Percentiles rank a stretch among this genome's conserved stretches.
phyloP scores from a whole-genome alignment of 2,329 filamentous ascomycete genomes.

The Onygena corvina region DNA sequence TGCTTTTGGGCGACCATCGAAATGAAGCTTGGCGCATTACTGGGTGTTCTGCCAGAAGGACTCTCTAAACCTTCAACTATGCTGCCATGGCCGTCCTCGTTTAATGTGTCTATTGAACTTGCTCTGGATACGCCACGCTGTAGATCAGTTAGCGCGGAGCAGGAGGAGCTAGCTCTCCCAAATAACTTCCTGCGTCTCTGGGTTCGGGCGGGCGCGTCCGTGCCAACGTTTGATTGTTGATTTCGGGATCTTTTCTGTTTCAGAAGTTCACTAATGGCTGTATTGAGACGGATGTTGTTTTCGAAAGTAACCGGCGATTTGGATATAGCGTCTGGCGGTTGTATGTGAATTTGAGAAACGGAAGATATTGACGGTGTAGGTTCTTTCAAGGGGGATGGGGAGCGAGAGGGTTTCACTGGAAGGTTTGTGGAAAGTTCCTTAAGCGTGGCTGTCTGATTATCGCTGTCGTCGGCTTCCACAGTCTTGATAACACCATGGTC shows the following conservation, averaged over 20 bases:
- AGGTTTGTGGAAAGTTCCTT: conserved; percentile 13
- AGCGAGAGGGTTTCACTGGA: conserved; percentile 16
- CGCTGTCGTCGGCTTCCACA: conserved; percentile 4
- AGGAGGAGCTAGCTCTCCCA: conserved; percentile 33
- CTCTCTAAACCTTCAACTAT: conserved; percentile 24
- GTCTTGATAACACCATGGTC: not conserved
- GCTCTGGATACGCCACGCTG: conserved; percentile 29
- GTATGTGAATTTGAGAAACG: not conserved
- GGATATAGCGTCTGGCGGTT: not conserved
- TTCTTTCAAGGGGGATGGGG: conserved; percentile 19
- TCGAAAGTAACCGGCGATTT: conserved; percentile 1
- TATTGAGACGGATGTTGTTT: conserved; percentile 10
- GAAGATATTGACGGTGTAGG: conserved; percentile 1
- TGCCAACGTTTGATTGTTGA: conserved; percentile 19
- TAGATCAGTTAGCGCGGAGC: conserved; percentile 20
- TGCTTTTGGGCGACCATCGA: conserved; percentile 22
- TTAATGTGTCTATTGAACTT: conserved; percentile 40
- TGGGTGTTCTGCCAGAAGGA: conserved; percentile 17
- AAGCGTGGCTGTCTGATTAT: conserved; percentile 6
- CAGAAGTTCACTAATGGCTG: conserved; percentile 31
- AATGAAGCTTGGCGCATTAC: conserved; percentile 23
- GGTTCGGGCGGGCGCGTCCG: conserved; percentile 17
- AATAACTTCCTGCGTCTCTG: conserved; percentile 29
- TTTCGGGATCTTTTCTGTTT: conserved; percentile 29
- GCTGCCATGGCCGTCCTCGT: conserved; percentile 33